Percentiles rank a stretch among this genome's conserved stretches.
Conservation (phyloP, 139 green algal genomes). For the Gonium pectorale region DNA sequence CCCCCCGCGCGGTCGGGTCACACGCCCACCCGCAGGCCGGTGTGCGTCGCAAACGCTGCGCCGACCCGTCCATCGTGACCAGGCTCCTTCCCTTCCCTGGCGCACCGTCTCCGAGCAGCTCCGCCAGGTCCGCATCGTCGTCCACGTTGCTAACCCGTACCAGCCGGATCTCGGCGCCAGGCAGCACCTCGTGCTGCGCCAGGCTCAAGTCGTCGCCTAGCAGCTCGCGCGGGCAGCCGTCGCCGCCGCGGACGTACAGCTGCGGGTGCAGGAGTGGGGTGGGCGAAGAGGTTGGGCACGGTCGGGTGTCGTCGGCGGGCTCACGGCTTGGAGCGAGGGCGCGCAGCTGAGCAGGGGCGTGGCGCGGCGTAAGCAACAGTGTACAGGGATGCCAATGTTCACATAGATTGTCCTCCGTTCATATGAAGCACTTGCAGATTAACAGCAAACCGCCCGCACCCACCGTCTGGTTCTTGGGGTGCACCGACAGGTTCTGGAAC, state of each 20-base stretch:
- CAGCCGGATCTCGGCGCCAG: slow-evolving; percentile 62
- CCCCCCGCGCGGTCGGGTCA: no score
- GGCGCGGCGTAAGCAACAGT: no score
- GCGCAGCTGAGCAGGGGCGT: not conserved
- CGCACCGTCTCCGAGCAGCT: slow-evolving; percentile 44
- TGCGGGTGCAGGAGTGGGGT: not conserved
- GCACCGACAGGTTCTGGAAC: slow-evolving; percentile 67
- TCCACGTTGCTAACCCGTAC: slow-evolving; percentile 42
- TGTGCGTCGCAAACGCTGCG: no score
- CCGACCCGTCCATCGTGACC: no score
- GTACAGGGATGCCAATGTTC: no score
- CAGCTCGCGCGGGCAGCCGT: slow-evolving; percentile 26
- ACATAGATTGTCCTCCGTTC: no score
- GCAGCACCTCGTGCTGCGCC: slow-evolving; percentile 65
- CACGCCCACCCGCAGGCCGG: no score
- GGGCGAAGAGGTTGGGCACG: not conserved
- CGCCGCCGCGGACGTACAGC: slow-evolving; percentile 47
- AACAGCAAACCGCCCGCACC: not conserved
- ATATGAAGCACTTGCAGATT: no score
- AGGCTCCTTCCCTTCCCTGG: no score
- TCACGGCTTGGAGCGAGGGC: slow-evolving; percentile 1
- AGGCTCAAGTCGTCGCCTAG: slow-evolving; percentile 41
- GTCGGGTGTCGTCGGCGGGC: no score
- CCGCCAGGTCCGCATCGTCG: slow-evolving; percentile 58
- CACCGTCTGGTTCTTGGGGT: slow-evolving; percentile 69